Conservation (phyloP, 2,329 filamentous ascomycete genomes). For the Fusarium sulawesiense region DNA sequence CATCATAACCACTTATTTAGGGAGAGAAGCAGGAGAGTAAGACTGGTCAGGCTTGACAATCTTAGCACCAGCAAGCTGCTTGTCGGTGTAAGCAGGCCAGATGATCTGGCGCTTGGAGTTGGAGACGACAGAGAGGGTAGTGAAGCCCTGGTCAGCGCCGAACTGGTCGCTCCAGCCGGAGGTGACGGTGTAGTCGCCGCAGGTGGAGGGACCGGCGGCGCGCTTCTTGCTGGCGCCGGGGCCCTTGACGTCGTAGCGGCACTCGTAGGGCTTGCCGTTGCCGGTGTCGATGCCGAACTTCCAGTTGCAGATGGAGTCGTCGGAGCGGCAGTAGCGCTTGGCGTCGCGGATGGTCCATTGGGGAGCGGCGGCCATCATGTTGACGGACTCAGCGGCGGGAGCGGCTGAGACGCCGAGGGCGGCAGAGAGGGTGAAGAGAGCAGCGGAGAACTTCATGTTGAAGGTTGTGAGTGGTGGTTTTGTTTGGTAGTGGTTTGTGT, state of each 20-base stretch:
- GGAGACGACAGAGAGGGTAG: conserved; percentile 63
- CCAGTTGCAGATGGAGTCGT: conserved; percentile 57
- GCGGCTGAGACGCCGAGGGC: conserved; percentile 53
- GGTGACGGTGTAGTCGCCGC: conserved; percentile 63
- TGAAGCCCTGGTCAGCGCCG: conserved; percentile 64
- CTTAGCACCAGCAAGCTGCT: conserved; percentile 57
- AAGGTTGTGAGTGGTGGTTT: conserved; percentile 19
- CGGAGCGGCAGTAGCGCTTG: conserved; percentile 54
- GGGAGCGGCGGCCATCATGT: conserved; percentile 55
- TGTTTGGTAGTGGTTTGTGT: conserved; percentile 15
- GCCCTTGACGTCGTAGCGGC: conserved; percentile 49
- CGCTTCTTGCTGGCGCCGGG: conserved; percentile 49
- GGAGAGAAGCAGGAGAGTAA: conserved; percentile 52
- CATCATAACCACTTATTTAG: conserved; percentile 28
- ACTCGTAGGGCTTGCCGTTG: conserved; percentile 50
- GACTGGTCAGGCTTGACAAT: conserved; percentile 62
- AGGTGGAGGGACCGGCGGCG: conserved; percentile 55
- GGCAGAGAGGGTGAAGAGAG: conserved; percentile 53
- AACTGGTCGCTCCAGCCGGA: conserved; percentile 66
- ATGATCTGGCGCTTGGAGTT: conserved; percentile 57
- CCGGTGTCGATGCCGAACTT: conserved; percentile 59
- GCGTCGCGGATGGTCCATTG: conserved; percentile 58
- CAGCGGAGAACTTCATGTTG: conserved; percentile 59
- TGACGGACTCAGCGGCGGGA: conserved; percentile 46
- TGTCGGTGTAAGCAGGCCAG: conserved; percentile 66